Conservation (phyloP, 257 asterid genomes). For the Henckelia pumila region DNA sequence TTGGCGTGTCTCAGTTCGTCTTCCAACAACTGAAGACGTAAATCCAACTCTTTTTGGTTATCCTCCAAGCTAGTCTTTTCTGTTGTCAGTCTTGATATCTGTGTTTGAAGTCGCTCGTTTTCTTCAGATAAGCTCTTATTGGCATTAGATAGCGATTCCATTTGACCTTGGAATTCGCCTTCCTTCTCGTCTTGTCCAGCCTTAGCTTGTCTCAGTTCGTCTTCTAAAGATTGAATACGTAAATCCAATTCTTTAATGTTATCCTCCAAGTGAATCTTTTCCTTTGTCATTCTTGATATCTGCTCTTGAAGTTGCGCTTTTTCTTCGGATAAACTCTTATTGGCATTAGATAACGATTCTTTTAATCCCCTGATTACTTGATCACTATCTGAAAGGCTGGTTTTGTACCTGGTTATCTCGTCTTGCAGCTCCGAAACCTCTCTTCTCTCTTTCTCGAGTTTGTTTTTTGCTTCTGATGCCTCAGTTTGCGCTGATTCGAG, state of each 20-base stretch:
- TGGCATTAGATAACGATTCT: constrained; percentile 72
- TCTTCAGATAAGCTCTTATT: too few relatives aligned
- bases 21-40: too few relatives aligned
- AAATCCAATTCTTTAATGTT: constrained; percentile 61
- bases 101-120: too few relatives aligned
- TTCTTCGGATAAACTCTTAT: constrained; percentile 76
- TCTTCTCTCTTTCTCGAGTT: constrained; percentile 59
- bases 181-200: constrained; percentile 55
- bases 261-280: constrained; percentile 61
- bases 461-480: constrained; percentile 48
- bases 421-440: constrained; percentile 70
- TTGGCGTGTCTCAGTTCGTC: too few relatives aligned
- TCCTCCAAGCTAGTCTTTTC: too few relatives aligned
- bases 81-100: too few relatives aligned
- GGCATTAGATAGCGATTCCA: neutral
- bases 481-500: constrained; percentile 59
- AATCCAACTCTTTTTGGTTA: too few relatives aligned
- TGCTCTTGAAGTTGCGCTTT: constrained; percentile 63
- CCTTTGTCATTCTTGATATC: constrained; percentile 49
- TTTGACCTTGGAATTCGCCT: constrained; percentile 36
- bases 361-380: constrained; percentile 75
- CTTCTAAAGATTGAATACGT: constrained; percentile 70
- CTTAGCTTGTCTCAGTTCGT: constrained; percentile 59
- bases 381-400: constrained; percentile 70
- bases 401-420: constrained; percentile 65